Base-by-base conservation (phyloP, 2,329 filamentous ascomycete species). In the Thelonectria rubi region DNA sequence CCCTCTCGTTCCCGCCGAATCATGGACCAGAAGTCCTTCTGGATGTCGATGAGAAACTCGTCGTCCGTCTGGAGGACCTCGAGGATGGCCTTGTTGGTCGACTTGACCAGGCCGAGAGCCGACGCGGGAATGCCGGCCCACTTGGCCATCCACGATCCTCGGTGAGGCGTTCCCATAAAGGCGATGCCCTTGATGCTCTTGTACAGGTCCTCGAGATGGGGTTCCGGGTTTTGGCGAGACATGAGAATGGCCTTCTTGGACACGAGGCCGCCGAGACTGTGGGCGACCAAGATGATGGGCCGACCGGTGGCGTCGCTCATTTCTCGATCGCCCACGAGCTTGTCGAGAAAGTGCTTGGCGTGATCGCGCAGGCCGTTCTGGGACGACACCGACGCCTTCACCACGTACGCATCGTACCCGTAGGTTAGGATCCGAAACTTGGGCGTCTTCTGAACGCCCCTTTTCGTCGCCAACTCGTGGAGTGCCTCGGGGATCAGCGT, bases 151-250 rank as follows among this genome's bases (percentile, higher is more conserved):
- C 70, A 73, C 0, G 74, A 67, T 5, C 76, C 77, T 15, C 50
- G 67, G 58, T 80, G 75, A 24, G 78, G 78, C 1, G 77, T 79
- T 3, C 78, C 76, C 66, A 80, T 73, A 56, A 80, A 80, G 7
- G 69, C 32, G n/a, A 79, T 67, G 9, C 74, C 77, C 12, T 54
- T 64, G 6, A 59, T 65, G 17, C 21, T 64, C 6, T 71, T 34
- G 40, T 76, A 74, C 0, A 81, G 66, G 14, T 42, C 58, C 0
- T 47, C 65, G 5, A 78, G 69, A 47, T 77, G 72, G 1, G 14
- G 2, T 32, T 77, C 74, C 1, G 69, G 61, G 43, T 71, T 73
- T 26, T 73, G 70, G 47, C 68, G 71, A 1, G 77, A 79, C 5
- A 67, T 57, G 0, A 75, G 58, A 37, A 79, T 63, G 5, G 77